These are phyloP conservation scores for Penicillium thymicola DNA, from an alignment of 2,329 filamentous ascomycete genomes.

Conservation along the genomic window DNA sequence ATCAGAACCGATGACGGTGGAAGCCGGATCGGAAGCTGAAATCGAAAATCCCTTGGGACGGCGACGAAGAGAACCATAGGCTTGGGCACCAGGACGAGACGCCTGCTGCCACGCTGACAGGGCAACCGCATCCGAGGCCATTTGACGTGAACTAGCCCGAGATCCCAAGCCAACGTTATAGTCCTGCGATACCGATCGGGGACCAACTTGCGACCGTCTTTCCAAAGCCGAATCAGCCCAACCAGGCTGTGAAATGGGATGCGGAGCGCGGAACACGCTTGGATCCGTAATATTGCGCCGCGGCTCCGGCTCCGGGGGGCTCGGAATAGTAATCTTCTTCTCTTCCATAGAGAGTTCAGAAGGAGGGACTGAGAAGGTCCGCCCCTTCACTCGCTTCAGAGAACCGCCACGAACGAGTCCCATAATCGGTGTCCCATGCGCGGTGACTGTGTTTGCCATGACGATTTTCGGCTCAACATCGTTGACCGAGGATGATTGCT, in stretches of 20 bases:
- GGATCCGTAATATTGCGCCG: conserved; percentile 44
- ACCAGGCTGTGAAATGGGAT: conserved; percentile 30
- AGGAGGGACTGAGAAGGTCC: conserved; percentile 30
- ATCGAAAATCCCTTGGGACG: conserved; percentile 54
- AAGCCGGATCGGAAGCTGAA: conserved; percentile 57
- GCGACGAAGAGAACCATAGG: conserved; percentile 31
- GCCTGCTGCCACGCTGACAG: conserved; percentile 28
- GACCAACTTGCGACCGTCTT: conserved; percentile 11
- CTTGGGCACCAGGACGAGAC: conserved; percentile 17
- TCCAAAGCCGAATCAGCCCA: conserved; percentile 14
- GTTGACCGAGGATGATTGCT: conserved; percentile 18
- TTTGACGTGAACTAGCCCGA: conserved; percentile 17
- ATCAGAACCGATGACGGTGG: conserved; percentile 60
- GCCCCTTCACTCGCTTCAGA: conserved; percentile 29
- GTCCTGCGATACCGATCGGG: conserved; percentile 27
- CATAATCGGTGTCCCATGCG: conserved; percentile 20
- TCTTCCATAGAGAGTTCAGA: conserved; percentile 27
- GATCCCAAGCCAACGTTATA: conserved; percentile 22
- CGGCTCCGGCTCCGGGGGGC: conserved; percentile 23
- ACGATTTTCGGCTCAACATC: conserved; percentile 25
- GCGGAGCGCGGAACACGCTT: conserved; percentile 35
- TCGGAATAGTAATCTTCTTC: conserved; percentile 19
- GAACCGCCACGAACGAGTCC: conserved; percentile 34
- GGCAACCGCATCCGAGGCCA: conserved; percentile 29
- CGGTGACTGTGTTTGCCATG: conserved; percentile 22